Percentiles rank a stretch among this genome's conserved stretches.
Evolutionary conservation across 106 monocot genomes (phyloP).

Genomic region (Dendrobium chrysotoxum): DNA sequence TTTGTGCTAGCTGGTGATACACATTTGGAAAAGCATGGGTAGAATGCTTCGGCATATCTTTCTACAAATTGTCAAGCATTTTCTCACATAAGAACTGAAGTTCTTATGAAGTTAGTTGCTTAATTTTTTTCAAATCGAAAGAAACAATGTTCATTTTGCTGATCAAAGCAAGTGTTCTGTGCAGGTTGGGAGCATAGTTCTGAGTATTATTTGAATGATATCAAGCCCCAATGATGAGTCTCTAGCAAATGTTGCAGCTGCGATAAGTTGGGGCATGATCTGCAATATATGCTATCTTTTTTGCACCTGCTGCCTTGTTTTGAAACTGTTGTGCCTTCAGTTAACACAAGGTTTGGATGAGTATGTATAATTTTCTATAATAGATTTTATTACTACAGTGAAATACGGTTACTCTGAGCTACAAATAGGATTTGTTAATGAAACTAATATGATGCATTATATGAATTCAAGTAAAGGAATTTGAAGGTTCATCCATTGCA

Average conservation of each 20-base stretch:
- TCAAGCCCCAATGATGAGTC: conserved; percentile 25
- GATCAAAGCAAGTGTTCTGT: background rate
- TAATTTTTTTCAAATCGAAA: background rate
- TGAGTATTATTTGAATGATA: conserved; percentile 24
- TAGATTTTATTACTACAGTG: background rate
- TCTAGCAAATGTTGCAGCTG: conserved; percentile 22
- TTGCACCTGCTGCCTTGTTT: background rate
- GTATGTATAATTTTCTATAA: conserved; percentile 5
- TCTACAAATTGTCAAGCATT: background rate
- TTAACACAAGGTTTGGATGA: conserved; percentile 56
- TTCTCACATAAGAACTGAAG: background rate
- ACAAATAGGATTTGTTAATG: too few relatives aligned
- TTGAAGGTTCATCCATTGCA: too few relatives aligned
- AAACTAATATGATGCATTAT: too few relatives aligned
- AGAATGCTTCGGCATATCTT: background rate
- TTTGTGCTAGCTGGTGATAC: background rate
- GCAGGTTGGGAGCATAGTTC: conserved; percentile 23
- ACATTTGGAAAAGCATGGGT: background rate
- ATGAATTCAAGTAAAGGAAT: too few relatives aligned
- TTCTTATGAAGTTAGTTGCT: background rate
- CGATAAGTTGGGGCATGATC: conserved; percentile 8
- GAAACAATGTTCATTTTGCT: background rate
- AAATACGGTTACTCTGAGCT: too few relatives aligned
- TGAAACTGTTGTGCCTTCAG: conserved; percentile 40
- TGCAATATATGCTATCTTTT: background rate